Evolutionary conservation across 75 land plant genomes (phyloP).

Genomic region (Sequoia sempervirens): DNA sequence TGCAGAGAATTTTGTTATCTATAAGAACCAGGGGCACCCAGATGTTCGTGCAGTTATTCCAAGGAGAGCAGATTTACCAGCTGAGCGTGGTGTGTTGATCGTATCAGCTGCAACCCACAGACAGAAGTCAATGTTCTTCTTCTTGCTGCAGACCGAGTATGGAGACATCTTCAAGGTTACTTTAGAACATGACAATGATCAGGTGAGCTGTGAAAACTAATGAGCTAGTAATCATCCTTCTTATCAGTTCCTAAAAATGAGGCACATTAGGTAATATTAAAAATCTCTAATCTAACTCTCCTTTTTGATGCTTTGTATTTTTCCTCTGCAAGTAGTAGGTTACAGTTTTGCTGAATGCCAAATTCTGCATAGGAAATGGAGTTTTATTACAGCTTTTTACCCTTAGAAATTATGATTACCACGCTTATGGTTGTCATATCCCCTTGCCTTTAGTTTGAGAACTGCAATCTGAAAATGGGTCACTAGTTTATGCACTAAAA

Average conservation of each 20-base stretch:
- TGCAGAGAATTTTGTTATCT: slow-evolving; percentile 98
- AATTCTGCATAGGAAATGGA: too few relatives aligned
- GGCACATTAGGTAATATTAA: neutral
- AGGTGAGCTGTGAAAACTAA: slow-evolving; percentile 7
- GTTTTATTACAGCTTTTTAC: too few relatives aligned
- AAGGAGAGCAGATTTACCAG: slow-evolving; percentile 81
- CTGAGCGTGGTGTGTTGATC: slow-evolving; percentile 86
- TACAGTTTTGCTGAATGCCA: too few relatives aligned
- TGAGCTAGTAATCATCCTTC: neutral
- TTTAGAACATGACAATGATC: slow-evolving; percentile 65
- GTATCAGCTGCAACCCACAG: slow-evolving; percentile 91
- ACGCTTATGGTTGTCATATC: too few relatives aligned
- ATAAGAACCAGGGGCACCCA: slow-evolving; percentile 91
- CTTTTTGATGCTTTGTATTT: too few relatives aligned
- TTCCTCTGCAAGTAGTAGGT: too few relatives aligned
- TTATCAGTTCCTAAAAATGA: neutral
- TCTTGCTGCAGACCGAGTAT: slow-evolving; percentile 95
- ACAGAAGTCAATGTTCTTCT: slow-evolving; percentile 90
- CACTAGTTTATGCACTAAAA: too few relatives aligned
- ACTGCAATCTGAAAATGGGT: too few relatives aligned
- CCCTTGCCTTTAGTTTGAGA: too few relatives aligned
- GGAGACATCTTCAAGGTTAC: slow-evolving; percentile 97
- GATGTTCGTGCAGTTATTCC: slow-evolving; percentile 96
- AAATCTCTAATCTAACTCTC: neutral
- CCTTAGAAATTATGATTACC: too few relatives aligned